Evolutionary conservation across 2,329 filamentous ascomycete genomes (phyloP).

Genomic region (Verticillium longisporum): DNA sequence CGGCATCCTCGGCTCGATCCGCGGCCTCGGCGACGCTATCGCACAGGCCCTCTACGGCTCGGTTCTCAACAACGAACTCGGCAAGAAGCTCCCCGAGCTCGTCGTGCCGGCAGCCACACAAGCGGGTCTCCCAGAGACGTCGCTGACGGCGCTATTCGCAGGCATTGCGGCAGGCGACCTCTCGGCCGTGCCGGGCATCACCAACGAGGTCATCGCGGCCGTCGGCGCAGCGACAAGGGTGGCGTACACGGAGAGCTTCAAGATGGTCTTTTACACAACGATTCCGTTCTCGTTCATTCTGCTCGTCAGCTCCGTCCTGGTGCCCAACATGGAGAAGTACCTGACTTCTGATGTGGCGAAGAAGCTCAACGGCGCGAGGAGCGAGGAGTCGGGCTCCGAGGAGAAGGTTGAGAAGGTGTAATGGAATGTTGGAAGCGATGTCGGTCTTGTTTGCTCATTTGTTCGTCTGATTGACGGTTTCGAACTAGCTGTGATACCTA

Average conservation of each 20-base stretch:
- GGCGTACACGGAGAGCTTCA: constrained; percentile 36
- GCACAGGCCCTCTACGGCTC: constrained; percentile 27
- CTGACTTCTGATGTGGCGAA: constrained; percentile 35
- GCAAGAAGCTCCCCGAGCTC: constrained; percentile 22
- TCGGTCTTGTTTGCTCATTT: constrained; percentile 1
- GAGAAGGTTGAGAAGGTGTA: background rate
- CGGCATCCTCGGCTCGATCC: constrained; percentile 37
- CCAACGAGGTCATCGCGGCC: constrained; percentile 21
- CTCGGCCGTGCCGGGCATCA: constrained; percentile 25
- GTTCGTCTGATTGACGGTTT: background rate
- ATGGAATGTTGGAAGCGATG: background rate
- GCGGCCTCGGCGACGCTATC: constrained; percentile 31
- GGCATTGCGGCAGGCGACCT: constrained; percentile 23
- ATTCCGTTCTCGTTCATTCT: constrained; percentile 32
- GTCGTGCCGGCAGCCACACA: constrained; percentile 25
- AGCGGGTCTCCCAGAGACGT: constrained; percentile 26
- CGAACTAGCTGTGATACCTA: background rate
- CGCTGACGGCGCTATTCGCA: constrained; percentile 23
- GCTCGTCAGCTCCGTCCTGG: constrained; percentile 27
- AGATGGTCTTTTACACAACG: constrained; percentile 31
- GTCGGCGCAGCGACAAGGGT: constrained; percentile 25
- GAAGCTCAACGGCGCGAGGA: constrained; percentile 24
- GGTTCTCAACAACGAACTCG: constrained; percentile 27
- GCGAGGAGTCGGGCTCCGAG: background rate
- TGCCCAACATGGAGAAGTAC: constrained; percentile 34